Percentiles rank a stretch among this genome's conserved stretches.
Conservation (phyloP, 805 yeast genomes). For the Starmerella apicola region DNA sequence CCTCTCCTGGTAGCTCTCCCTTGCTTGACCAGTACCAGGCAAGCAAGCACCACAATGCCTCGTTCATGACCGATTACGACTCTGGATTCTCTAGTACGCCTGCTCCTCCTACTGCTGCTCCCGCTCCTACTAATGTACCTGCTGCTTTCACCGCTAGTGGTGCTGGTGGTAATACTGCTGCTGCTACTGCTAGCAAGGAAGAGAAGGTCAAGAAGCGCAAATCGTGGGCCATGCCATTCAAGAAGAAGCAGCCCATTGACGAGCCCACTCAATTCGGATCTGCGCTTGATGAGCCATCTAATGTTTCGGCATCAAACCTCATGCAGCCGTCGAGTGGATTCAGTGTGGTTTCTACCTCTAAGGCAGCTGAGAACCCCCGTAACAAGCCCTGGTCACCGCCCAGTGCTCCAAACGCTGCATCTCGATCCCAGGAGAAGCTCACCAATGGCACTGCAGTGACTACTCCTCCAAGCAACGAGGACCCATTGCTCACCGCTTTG, state of each 20-base stretch:
- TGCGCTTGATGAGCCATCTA: not conserved
- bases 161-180: not conserved
- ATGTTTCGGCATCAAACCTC: no score
- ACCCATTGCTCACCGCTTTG: conserved; percentile 45
- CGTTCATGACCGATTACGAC: not conserved
- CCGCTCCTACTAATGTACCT: not conserved
- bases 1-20: conserved; percentile 6
- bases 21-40: not conserved
- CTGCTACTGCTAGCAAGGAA: not conserved
- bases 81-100: no score
- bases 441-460: not conserved
- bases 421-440: no score
- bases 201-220: conserved; percentile 19
- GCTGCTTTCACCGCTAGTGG: no score
- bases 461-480: conserved; percentile 20
- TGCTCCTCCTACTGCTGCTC: not conserved
- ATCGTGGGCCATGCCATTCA: conserved; percentile 36
- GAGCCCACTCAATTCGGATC: conserved; percentile 14
- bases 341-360: not conserved
- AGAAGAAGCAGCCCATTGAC: conserved; percentile 29
- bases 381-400: not conserved
- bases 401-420: not conserved
- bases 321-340: no score
- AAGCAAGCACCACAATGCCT: not conserved
- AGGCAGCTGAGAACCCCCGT: not conserved